These are phyloP conservation scores for Aspergillus affinis DNA, from an alignment of 495 filamentous ascomycete species.

Conservation along the genomic window DNA sequence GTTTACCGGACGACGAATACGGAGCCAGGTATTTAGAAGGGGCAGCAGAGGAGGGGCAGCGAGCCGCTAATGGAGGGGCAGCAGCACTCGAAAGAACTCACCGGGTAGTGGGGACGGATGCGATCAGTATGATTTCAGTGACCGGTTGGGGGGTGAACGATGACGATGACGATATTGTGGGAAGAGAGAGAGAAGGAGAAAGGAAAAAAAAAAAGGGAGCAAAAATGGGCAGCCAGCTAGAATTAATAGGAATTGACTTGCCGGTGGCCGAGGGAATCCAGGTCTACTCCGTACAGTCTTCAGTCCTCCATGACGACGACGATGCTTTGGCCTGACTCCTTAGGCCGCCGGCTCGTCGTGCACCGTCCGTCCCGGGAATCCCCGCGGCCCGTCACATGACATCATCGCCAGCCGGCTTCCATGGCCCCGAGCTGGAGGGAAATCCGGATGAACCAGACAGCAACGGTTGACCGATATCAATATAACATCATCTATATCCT, in stretches of 20 bases:
- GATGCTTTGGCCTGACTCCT: constrained; percentile 10
- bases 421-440: not conserved
- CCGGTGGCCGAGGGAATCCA: constrained; percentile 27
- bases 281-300: too few relatives aligned
- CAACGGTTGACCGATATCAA: not conserved
- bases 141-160: constrained; percentile 5
- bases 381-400: constrained; percentile 30
- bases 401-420: constrained; percentile 17
- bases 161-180: constrained; percentile 5
- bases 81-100: constrained; percentile 27
- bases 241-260: constrained; percentile 7
- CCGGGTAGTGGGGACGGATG: constrained; percentile 33
- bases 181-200: constrained; percentile 1
- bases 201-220: constrained; percentile 10
- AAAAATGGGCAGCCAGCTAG: constrained; percentile 12
- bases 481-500: not conserved
- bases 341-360: constrained; percentile 17
- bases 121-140: constrained; percentile 30
- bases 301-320: constrained; percentile 21
- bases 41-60: constrained; percentile 25
- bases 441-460: not conserved
- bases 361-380: constrained; percentile 19
- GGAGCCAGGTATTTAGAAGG: constrained; percentile 20
- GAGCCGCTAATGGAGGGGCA: constrained; percentile 15
- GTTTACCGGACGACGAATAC: constrained; percentile 33